Base-by-base conservation (phyloP, 441 rosid genomes). In the Biscutella auriculata region DNA sequence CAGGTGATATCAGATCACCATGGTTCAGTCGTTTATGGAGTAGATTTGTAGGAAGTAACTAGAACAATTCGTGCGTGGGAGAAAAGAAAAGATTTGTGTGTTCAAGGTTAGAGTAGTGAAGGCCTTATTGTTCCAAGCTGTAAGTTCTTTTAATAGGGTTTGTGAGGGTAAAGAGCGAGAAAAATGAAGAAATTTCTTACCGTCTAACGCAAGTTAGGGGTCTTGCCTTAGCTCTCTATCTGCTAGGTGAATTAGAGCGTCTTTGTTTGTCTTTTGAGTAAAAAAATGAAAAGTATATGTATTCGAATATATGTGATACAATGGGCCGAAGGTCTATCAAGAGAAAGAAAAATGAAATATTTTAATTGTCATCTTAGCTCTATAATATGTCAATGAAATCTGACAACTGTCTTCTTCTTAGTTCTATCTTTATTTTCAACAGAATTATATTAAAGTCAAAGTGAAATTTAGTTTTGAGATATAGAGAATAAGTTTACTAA, bases 41-140 rank as follows among this genome's bases (percentile, higher is more conserved):
- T 61, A 78, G 76, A 66, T 67, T 80, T 40, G 73, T 74, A 71
- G 83, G 67, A 52, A 74, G 60, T 43, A 57, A 68, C 35, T 62
- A 68, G 63, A 48, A 27, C 64, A 59, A 58, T 44, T 53, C 23
- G 23, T 19, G 23, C 43, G 28, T 63, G 33, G 45, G 57, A 5
- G 51, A 5, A 15, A 66, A 67, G 64, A 70, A 73, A 72, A 71
- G 49, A 65, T 57, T 73, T 82, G 82, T 82, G 66, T 53, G 71
- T 53, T 78, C 63, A 76, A 76, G 73, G 79, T 19, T 79, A 81
- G 94, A 81, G 2, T 73, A 79, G 79, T 54, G 63, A 56, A 53
- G 59, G 41, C 42, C 43, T 41, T 68, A 40, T 60, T 52, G 4
- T 51, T 60, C 42, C 17, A 70, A 79, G 32, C 17, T 51, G 71